phyloP scores from a whole-genome alignment of 805 yeast species.

The Ogataea parapolymorpha region DNA sequence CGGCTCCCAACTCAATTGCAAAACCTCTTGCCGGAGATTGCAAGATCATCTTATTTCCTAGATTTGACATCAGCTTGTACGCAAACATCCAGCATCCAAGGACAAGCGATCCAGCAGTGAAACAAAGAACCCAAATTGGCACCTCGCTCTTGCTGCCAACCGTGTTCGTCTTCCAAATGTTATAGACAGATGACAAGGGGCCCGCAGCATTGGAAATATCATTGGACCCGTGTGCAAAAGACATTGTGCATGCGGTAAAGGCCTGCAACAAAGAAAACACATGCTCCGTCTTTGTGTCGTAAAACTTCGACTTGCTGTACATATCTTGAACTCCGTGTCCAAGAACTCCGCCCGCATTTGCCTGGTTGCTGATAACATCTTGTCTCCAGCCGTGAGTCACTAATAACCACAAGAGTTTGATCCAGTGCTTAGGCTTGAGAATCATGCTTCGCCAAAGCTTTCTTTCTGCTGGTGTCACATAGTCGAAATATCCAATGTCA shows the following conservation, averaged over 20 bases:
- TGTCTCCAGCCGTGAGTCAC: slow-evolving; percentile 59
- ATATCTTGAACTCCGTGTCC: slow-evolving; percentile 46
- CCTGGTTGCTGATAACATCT: slow-evolving; percentile 56
- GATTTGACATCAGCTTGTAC: slow-evolving; percentile 59
- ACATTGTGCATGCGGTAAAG: slow-evolving; percentile 73
- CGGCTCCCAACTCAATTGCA: slow-evolving; percentile 74
- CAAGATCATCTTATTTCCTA: slow-evolving; percentile 71
- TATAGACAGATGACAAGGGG: slow-evolving; percentile 64
- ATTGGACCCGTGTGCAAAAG: slow-evolving; percentile 80
- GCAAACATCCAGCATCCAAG: slow-evolving; percentile 72
- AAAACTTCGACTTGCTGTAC: slow-evolving; percentile 59
- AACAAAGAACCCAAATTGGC: slow-evolving; percentile 70
- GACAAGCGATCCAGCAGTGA: slow-evolving; percentile 63
- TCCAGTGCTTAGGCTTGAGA: slow-evolving; percentile 53
- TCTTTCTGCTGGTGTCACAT: slow-evolving; percentile 17
- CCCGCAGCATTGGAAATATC: slow-evolving; percentile 79
- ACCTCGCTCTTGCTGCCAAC: slow-evolving; percentile 49
- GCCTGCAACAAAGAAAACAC: slow-evolving; percentile 66
- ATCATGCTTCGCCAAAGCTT: slow-evolving; percentile 38
- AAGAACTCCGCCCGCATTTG: slow-evolving; percentile 36
- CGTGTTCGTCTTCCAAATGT: slow-evolving; percentile 54
- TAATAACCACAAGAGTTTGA: slow-evolving; percentile 44
- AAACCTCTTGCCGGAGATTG: slow-evolving; percentile 81
- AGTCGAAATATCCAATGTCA: slow-evolving; percentile 5
- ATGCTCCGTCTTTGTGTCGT: slow-evolving; percentile 68